These are phyloP conservation scores for Termitomyces sp. DNA, from an alignment of 768 basidiomycete genomes.

Conservation along the genomic window DNA sequence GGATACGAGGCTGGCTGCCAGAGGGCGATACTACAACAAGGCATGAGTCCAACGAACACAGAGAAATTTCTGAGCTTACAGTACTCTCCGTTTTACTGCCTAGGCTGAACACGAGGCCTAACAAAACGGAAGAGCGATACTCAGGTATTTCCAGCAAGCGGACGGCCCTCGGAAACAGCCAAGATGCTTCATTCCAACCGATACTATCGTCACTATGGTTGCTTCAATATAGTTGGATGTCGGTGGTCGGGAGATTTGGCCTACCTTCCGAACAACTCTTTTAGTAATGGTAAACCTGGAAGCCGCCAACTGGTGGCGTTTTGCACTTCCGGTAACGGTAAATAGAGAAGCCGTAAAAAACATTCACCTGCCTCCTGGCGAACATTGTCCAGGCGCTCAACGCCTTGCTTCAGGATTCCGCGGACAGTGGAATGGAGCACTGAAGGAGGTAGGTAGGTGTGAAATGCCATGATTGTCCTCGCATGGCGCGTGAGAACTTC, in stretches of 20 bases:
- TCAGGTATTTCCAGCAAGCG: slow-evolving; percentile 58
- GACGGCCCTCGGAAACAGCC: slow-evolving; percentile 75
- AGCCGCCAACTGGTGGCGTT: slow-evolving; percentile 51
- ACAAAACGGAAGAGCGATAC: slow-evolving; percentile 63
- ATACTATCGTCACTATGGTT: slow-evolving; percentile 34
- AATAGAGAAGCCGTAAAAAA: slow-evolving; percentile 49
- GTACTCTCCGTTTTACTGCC: slow-evolving; percentile 84
- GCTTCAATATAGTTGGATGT: background rate
- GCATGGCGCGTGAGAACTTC: slow-evolving; percentile 50
- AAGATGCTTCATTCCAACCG: slow-evolving; percentile 70
- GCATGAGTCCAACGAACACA: slow-evolving; percentile 6
- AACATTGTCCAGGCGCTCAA: slow-evolving; percentile 90
- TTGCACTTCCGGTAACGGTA: slow-evolving; percentile 41
- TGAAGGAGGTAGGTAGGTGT: slow-evolving; percentile 58
- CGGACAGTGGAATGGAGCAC: slow-evolving; percentile 58
- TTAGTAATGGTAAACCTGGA: slow-evolving; percentile 44
- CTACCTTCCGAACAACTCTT: slow-evolving; percentile 54
- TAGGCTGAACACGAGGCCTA: slow-evolving; percentile 75
- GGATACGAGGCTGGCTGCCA: slow-evolving; percentile 55
- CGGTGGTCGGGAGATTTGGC: slow-evolving; percentile 11
- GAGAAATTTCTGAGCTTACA: slow-evolving; percentile 44
- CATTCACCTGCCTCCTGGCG: slow-evolving; percentile 74
- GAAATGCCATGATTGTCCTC: slow-evolving; percentile 40
- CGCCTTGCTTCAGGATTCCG: slow-evolving; percentile 82
- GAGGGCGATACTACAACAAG: slow-evolving; percentile 60